Conservation (phyloP, 352 stramenopile species). For the Phytophthora brassicae region DNA sequence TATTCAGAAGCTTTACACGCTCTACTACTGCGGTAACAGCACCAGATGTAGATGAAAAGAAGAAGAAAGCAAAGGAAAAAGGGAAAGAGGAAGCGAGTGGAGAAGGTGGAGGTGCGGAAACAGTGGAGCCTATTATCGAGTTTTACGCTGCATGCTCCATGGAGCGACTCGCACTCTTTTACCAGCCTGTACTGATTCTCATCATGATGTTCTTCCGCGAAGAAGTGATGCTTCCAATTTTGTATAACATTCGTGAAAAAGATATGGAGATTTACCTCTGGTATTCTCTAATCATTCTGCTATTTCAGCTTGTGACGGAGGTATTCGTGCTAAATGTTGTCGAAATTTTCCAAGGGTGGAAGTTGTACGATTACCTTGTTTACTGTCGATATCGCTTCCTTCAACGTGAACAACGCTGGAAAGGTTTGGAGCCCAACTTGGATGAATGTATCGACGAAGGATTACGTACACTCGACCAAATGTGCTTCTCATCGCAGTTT, state of each 20-base stretch:
- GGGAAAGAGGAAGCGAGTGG: conserved; percentile 38
- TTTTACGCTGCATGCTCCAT: conserved; percentile 92
- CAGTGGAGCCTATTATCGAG: conserved; percentile 96
- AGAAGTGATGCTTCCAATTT: conserved; percentile 91
- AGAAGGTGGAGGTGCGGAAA: conserved; percentile 86
- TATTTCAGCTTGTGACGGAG: conserved; percentile 94
- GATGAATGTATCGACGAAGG: conserved; percentile 98
- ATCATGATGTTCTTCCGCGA: conserved; percentile 96
- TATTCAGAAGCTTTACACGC: conserved; percentile 59
- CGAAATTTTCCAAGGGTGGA: conserved; percentile 98
- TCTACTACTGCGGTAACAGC: conserved; percentile 36
- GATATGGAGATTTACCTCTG: conserved; percentile 98
- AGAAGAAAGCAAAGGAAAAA: conserved; percentile 46
- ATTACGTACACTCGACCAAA: conserved; percentile 94
- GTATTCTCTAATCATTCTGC: conserved; percentile 95
- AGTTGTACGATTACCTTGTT: conserved; percentile 97
- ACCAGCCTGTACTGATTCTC: conserved; percentile 93
- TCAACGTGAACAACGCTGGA: conserved; percentile 96
- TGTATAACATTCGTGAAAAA: conserved; percentile 97
- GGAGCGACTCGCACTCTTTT: conserved; percentile 92
- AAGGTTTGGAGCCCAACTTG: conserved; percentile 94
- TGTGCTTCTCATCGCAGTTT: conserved; percentile 98
- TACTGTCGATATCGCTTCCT: conserved; percentile 96
- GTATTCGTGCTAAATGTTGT: conserved; percentile 95
- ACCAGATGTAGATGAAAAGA: conserved; percentile 11